Evolutionary conservation across 495 filamentous ascomycete genomes (phyloP).

Genomic region (Bombardia bombarda): DNA sequence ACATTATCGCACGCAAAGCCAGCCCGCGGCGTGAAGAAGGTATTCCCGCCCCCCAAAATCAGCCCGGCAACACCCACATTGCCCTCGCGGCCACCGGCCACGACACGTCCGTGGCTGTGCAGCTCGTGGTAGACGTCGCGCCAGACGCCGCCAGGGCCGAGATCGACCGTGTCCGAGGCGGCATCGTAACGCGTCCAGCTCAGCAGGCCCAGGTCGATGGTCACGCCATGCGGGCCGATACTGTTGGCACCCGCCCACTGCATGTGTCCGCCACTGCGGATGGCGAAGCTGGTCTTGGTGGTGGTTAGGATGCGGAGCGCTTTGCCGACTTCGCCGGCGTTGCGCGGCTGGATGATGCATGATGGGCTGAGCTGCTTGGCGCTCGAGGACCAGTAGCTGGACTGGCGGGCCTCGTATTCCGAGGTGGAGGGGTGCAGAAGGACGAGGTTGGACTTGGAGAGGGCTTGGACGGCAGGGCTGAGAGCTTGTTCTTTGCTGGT

Average conservation of each 20-base stretch:
- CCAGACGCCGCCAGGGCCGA: slow-evolving; percentile 36
- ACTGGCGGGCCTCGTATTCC: too few relatives aligned
- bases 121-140: slow-evolving; percentile 28
- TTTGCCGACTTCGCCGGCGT: too few relatives aligned
- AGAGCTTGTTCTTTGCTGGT: too few relatives aligned
- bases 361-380: too few relatives aligned
- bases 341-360: too few relatives aligned
- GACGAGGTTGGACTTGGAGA: too few relatives aligned
- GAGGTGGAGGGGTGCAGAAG: too few relatives aligned
- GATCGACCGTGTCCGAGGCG: slow-evolving; percentile 18
- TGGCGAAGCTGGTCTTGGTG: too few relatives aligned
- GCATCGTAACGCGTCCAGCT: slow-evolving; percentile 25
- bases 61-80: slow-evolving; percentile 33
- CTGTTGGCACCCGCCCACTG: not conserved
- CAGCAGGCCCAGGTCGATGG: slow-evolving; percentile 28
- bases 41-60: slow-evolving; percentile 25
- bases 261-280: slow-evolving; percentile 38
- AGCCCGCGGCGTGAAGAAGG: not conserved
- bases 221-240: not conserved
- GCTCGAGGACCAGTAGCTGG: too few relatives aligned
- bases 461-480: too few relatives aligned
- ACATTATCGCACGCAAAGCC: slow-evolving; percentile 26
- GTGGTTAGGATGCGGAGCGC: too few relatives aligned
- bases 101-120: slow-evolving; percentile 14
- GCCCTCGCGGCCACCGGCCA: slow-evolving; percentile 27